Conservation (phyloP, 2,329 filamentous ascomycete genomes). For the Fusarium torreyae region DNA sequence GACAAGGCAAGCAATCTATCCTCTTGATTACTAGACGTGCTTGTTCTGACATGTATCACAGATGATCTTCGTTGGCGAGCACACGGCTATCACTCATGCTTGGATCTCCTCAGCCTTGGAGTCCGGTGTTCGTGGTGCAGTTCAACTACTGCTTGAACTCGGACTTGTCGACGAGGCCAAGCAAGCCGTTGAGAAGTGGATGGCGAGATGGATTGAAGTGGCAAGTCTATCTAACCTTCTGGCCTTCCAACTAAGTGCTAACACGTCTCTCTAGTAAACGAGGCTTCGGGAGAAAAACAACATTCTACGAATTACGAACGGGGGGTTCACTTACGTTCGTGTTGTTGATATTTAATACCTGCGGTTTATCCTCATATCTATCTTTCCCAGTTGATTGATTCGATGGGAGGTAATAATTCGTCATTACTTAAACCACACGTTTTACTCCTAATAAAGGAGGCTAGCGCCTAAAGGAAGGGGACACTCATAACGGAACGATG, state of each 20-base stretch:
- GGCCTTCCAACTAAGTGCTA: neutral
- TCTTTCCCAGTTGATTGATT: too few species aligned
- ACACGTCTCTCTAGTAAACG: neutral
- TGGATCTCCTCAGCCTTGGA: conserved; percentile 25
- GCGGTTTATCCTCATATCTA: too few species aligned
- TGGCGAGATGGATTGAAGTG: conserved; percentile 32
- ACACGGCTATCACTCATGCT: conserved; percentile 19
- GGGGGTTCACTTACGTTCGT: too few species aligned
- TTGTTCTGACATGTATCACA: accelerated
- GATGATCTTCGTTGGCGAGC: conserved; percentile 32
- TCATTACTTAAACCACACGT: too few species aligned
- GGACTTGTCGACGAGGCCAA: conserved; percentile 24
- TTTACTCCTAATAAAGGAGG: too few species aligned
- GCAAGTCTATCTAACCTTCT: neutral
- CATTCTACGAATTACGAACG: too few species aligned
- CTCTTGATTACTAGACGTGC: accelerated
- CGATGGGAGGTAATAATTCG: too few species aligned
- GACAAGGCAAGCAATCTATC: neutral
- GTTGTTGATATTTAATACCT: too few species aligned
- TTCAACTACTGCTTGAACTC: conserved; percentile 12
- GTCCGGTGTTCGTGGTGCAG: conserved; percentile 13
- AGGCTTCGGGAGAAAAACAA: neutral
- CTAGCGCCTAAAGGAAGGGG: too few species aligned
- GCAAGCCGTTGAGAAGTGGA: conserved; percentile 17
- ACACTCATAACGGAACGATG: too few species aligned